Conservation (phyloP, 441 rosid species). For the Erodium chrysanthum region DNA sequence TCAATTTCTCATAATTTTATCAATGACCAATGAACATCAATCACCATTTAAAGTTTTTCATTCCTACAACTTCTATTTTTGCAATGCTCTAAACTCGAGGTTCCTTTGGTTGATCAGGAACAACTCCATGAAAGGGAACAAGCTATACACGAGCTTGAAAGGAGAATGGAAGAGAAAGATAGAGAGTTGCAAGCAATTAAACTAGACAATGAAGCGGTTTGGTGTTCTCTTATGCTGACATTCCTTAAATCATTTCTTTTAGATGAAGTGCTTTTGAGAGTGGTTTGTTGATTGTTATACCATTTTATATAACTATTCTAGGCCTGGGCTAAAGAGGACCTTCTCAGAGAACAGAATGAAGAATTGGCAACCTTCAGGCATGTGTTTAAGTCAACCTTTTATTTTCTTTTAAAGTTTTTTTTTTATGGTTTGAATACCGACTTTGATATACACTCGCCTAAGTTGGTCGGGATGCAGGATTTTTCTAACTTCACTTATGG, state of each 20-base stretch:
- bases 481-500: too few species aligned
- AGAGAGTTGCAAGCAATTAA: slow-evolving; percentile 76
- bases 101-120: slow-evolving; percentile 41
- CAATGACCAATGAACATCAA: not conserved
- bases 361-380: slow-evolving; percentile 79
- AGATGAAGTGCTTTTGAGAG: not conserved
- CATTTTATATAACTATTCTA: slow-evolving; percentile 13
- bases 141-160: slow-evolving; percentile 55
- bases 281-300: slow-evolving; percentile 8
- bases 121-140: slow-evolving; percentile 66
- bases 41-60: not conserved
- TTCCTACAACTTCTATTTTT: not conserved
- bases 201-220: slow-evolving; percentile 77
- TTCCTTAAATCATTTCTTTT: not conserved
- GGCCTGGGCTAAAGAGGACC: slow-evolving; percentile 97
- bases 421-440: too few species aligned
- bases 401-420: too few species aligned
- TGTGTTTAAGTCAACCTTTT: not conserved
- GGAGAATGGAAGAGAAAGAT: slow-evolving; percentile 77
- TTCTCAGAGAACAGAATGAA: slow-evolving; percentile 77
- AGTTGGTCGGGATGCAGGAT: too few species aligned
- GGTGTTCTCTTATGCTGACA: slow-evolving; percentile 17
- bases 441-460: too few species aligned
- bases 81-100: not conserved
- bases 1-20: not conserved